phyloP scores from a whole-genome alignment of 306 rosid genomes.

The Casuarina equisetifolia region DNA sequence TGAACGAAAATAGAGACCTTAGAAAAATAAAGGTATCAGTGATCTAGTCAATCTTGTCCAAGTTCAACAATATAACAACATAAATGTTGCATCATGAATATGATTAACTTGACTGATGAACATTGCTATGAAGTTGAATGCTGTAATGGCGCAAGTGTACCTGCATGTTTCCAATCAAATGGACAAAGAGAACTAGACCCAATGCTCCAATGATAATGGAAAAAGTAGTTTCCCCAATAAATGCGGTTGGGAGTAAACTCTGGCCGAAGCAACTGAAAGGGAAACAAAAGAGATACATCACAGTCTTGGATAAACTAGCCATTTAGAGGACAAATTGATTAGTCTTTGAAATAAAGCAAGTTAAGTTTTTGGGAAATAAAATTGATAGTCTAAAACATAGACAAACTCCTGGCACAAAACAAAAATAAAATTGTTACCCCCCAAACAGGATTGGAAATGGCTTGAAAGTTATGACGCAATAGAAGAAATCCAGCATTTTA shows the following conservation, averaged over 20 bases:
- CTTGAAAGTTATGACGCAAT: no score
- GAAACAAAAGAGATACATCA: constrained; percentile 20
- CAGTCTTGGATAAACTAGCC: constrained; percentile 3
- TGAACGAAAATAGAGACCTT: constrained; percentile 2
- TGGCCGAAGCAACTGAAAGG: constrained; percentile 78
- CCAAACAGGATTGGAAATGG: no score
- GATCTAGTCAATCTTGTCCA: background rate
- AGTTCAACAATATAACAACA: background rate
- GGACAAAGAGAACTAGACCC: constrained; percentile 53
- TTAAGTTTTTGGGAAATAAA: background rate
- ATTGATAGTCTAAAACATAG: background rate
- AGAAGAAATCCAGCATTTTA: no score
- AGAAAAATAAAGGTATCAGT: background rate
- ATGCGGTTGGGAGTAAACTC: constrained; percentile 60
- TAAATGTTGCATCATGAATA: background rate
- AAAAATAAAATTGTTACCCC: no score
- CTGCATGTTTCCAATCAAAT: constrained; percentile 78
- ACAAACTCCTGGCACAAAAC: background rate
- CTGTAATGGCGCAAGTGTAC: constrained; percentile 27
- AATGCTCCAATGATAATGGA: constrained; percentile 72
- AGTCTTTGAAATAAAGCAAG: background rate
- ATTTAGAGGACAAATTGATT: background rate
- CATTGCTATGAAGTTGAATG: background rate
- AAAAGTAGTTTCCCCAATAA: constrained; percentile 74
- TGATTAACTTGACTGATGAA: background rate